phyloP scores from a whole-genome alignment of 148 eudicot genomes.

The Pharnaceum exiguum region DNA sequence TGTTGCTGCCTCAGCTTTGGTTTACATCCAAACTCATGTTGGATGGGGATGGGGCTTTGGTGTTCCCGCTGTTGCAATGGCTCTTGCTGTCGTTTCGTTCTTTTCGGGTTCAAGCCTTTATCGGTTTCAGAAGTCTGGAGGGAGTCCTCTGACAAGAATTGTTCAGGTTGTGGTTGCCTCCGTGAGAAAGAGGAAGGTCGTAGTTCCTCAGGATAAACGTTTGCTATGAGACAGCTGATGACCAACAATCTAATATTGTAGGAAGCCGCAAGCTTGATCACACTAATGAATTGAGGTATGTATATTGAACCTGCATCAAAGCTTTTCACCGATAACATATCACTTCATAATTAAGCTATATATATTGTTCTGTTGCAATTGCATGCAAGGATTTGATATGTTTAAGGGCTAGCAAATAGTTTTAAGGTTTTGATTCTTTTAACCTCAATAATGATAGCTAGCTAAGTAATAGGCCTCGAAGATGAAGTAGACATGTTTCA shows the following conservation, averaged over 20 bases:
- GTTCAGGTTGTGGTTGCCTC: slow-evolving; percentile 50
- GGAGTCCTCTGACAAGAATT: slow-evolving; percentile 51
- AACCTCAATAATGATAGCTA: too few species aligned
- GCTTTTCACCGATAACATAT: not conserved
- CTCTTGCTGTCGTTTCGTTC: slow-evolving; percentile 40
- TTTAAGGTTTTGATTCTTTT: too few species aligned
- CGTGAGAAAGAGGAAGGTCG: slow-evolving; percentile 27
- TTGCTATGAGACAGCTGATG: slow-evolving; percentile 40
- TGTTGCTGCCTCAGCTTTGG: slow-evolving; percentile 44
- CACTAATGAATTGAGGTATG: slow-evolving; percentile 39
- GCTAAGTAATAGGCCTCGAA: too few species aligned
- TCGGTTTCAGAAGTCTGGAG: slow-evolving; percentile 48
- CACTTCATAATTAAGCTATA: too few species aligned
- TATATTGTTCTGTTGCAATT: too few species aligned
- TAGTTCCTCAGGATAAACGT: slow-evolving; percentile 32
- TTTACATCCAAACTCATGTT: slow-evolving; percentile 49
- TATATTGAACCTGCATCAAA: not conserved
- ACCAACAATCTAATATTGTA: slow-evolving; percentile 23
- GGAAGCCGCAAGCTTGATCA: slow-evolving; percentile 59
- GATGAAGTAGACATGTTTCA: not conserved
- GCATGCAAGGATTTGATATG: too few species aligned
- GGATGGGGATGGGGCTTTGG: slow-evolving; percentile 66
- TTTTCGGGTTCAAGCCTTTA: slow-evolving; percentile 41
- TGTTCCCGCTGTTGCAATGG: slow-evolving; percentile 56
- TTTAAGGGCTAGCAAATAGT: too few species aligned